These are phyloP conservation scores for Irpex sp. DNA, from an alignment of 1,284 basidiomycete genomes.

Conservation along the genomic window DNA sequence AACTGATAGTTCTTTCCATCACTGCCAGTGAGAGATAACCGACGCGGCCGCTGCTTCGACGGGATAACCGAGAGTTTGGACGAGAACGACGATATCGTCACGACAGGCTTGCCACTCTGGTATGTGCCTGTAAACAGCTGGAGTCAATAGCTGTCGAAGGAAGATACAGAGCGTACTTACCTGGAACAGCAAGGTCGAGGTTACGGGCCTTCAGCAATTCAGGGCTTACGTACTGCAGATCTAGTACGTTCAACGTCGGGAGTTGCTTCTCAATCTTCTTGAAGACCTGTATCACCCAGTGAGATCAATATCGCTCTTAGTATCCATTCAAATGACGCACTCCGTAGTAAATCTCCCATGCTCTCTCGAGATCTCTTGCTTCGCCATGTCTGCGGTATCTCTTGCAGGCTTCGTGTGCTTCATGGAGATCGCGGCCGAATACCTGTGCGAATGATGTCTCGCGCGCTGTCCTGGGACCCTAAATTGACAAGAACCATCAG, in stretches of 20 bases:
- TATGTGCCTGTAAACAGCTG: slow-evolving; percentile 70
- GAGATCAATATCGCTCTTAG: neutral
- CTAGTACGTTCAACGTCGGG: slow-evolving; percentile 86
- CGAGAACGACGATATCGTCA: slow-evolving; percentile 83
- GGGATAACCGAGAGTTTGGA: slow-evolving; percentile 90
- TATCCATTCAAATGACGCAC: slow-evolving; percentile 33
- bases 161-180: slow-evolving; percentile 36
- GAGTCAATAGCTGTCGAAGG: neutral
- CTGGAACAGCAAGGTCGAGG: slow-evolving; percentile 93
- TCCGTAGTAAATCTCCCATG: slow-evolving; percentile 99
- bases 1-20: slow-evolving; percentile 97
- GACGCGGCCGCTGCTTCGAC: slow-evolving; percentile 97
- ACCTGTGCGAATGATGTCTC: slow-evolving; percentile 96
- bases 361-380: slow-evolving; percentile 89
- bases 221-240: slow-evolving; percentile 97
- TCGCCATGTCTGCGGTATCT: slow-evolving; percentile 89
- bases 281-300: slow-evolving; percentile 67
- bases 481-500: slow-evolving; percentile 7
- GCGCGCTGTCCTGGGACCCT: slow-evolving; percentile 92
- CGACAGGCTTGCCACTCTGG: slow-evolving; percentile 83
- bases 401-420: slow-evolving; percentile 91
- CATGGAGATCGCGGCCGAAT: slow-evolving; percentile 90
- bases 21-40: slow-evolving; percentile 84
- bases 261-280: slow-evolving; percentile 96
- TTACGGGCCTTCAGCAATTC: slow-evolving; percentile 86